These are phyloP conservation scores for Hydnum rufescens DNA, from an alignment of 768 basidiomycete species.

Conservation along the genomic window DNA sequence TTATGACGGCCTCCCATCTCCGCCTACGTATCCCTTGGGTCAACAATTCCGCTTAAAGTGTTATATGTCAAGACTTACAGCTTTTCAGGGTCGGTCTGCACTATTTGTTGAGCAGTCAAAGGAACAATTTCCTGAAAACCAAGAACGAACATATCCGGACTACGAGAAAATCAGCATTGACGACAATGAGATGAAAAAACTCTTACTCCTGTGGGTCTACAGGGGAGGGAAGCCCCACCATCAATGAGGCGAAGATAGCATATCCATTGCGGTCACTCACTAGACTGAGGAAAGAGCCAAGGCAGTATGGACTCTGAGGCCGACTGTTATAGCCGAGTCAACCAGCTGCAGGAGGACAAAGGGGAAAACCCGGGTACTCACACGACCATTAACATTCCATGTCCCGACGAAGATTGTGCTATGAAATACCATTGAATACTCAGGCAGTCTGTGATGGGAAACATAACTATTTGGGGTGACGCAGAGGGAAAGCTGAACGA, in stretches of 20 bases:
- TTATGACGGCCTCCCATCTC: slow-evolving; percentile 67
- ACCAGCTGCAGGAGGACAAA: not conserved
- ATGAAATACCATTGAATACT: slow-evolving; percentile 65
- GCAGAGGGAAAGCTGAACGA: too few relatives aligned
- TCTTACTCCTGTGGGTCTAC: slow-evolving; percentile 31
- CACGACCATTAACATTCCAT: slow-evolving; percentile 90
- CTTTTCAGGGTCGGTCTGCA: slow-evolving; percentile 90
- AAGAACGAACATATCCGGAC: slow-evolving; percentile 45
- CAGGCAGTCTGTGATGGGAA: slow-evolving; percentile 31
- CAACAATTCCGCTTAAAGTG: not conserved
- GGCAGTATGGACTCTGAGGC: slow-evolving; percentile 67
- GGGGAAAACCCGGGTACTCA: slow-evolving; percentile 18
- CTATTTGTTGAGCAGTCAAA: slow-evolving; percentile 90
- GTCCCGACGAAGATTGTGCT: slow-evolving; percentile 72
- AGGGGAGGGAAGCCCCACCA: not conserved
- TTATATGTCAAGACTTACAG: slow-evolving; percentile 24
- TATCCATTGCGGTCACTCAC: slow-evolving; percentile 26
- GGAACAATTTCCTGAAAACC: slow-evolving; percentile 63
- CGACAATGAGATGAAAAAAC: not conserved
- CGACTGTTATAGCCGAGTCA: slow-evolving; percentile 22
- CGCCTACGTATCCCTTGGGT: slow-evolving; percentile 35
- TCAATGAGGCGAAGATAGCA: not conserved
- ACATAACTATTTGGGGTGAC: not conserved
- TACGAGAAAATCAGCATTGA: slow-evolving; percentile 15
- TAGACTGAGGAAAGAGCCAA: slow-evolving; percentile 74